Percentiles rank a stretch among this genome's conserved stretches.
Conservation (phyloP, 352 stramenopile species). For the Phytophthora lateralis region DNA sequence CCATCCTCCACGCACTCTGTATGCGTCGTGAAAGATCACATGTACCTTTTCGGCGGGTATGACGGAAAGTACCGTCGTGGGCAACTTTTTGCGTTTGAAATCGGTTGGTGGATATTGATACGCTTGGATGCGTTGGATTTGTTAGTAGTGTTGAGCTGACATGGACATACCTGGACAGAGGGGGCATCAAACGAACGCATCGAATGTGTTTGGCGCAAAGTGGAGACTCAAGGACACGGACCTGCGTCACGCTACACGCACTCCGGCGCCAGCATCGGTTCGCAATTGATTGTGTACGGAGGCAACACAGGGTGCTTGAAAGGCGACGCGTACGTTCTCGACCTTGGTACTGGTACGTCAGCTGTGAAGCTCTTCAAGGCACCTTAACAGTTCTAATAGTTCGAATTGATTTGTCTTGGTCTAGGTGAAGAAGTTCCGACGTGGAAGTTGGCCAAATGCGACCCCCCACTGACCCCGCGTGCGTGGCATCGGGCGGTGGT, state of each 20-base stretch:
- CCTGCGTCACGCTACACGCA: constrained; percentile 61
- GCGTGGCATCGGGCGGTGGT: constrained; percentile 60
- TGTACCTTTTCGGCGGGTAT: constrained; percentile 73
- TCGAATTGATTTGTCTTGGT: constrained; percentile 1
- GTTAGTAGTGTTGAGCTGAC: constrained; percentile 4
- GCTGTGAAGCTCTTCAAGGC: neutral
- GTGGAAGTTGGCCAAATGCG: constrained; percentile 55
- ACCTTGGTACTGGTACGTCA: constrained; percentile 44
- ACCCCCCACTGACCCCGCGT: constrained; percentile 43
- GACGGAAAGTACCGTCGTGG: constrained; percentile 61
- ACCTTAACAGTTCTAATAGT: neutral
- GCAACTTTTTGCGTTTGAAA: constrained; percentile 50
- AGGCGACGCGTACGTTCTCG: constrained; percentile 56
- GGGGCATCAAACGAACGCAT: constrained; percentile 36
- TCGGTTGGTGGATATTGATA: constrained; percentile 28
- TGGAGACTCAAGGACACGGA: constrained; percentile 41
- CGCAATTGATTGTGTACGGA: constrained; percentile 57
- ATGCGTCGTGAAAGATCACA: constrained; percentile 49
- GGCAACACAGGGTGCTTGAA: constrained; percentile 67
- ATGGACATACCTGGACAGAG: constrained; percentile 21
- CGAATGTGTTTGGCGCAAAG: constrained; percentile 46
- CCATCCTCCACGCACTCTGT: constrained; percentile 58
- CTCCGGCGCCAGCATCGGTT: constrained; percentile 51
- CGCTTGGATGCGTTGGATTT: neutral
- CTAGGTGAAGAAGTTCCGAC: constrained; percentile 40